Evolutionary conservation across 2,329 filamentous ascomycete genomes (phyloP).

Genomic region (Alternaria sp.): DNA sequence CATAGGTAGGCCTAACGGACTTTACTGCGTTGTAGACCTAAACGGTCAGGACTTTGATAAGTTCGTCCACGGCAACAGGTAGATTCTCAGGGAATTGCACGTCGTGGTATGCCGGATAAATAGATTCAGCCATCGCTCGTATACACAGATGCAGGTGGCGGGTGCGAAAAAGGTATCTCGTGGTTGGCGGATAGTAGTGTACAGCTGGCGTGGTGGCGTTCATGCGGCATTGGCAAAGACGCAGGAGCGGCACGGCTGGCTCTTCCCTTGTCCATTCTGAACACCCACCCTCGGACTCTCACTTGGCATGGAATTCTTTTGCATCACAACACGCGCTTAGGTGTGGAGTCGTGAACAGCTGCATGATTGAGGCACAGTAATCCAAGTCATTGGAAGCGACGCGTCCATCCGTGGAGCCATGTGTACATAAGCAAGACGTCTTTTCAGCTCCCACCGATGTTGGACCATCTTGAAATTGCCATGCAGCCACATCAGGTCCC

Average conservation of each 20-base stretch:
- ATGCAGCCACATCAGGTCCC: background rate
- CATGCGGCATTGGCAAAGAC: background rate
- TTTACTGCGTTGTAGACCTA: background rate
- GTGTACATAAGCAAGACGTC: background rate
- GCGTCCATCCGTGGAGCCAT: background rate
- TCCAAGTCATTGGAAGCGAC: slow-evolving; percentile 6
- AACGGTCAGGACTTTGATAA: background rate
- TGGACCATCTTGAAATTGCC: background rate
- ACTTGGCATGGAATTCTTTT: background rate
- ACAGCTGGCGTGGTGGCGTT: slow-evolving; percentile 5
- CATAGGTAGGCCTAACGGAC: background rate
- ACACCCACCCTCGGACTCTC: background rate
- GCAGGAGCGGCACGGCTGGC: slow-evolving; percentile 11
- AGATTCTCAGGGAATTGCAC: background rate
- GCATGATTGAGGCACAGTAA: slow-evolving; percentile 8
- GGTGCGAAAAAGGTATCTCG: background rate
- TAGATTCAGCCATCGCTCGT: background rate
- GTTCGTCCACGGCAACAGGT: background rate
- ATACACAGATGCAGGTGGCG: background rate
- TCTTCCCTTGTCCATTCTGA: background rate
- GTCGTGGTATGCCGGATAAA: background rate
- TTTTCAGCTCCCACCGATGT: background rate
- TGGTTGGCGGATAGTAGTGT: background rate
- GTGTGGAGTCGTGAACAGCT: background rate
- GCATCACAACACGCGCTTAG: background rate